Conservation (phyloP, 2,329 filamentous ascomycete species). For the Talaromyces albobiverticillius region DNA sequence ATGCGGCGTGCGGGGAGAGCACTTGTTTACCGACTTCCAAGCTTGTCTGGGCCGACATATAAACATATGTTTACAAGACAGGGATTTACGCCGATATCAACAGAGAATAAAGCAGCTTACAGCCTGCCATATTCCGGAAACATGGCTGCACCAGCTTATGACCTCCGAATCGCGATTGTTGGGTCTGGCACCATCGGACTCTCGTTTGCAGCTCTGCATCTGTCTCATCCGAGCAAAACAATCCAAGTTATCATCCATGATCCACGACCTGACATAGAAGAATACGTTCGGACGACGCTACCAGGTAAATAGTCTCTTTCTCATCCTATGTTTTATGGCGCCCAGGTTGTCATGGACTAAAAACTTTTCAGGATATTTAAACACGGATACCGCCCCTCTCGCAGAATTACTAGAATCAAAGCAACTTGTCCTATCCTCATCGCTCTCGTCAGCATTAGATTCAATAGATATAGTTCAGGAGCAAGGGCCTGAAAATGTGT, state of each 20-base stretch:
- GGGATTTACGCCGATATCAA: neutral
- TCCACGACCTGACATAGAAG: conserved; percentile 46
- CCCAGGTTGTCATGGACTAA: neutral
- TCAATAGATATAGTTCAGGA: conserved; percentile 56
- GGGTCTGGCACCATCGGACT: conserved; percentile 52
- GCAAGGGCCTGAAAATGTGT: conserved; percentile 54
- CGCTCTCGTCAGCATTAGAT: conserved; percentile 41
- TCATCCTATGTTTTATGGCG: neutral
- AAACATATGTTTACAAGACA: neutral
- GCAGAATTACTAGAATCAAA: conserved; percentile 17
- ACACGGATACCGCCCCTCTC: neutral
- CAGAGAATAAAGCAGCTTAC: neutral
- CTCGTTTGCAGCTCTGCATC: conserved; percentile 49
- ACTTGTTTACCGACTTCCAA: neutral
- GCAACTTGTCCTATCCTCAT: conserved; percentile 34
- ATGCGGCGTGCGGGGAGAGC: neutral
- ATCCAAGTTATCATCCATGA: conserved; percentile 43
- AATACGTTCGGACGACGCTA: conserved; percentile 44
- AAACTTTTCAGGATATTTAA: conserved; percentile 7
- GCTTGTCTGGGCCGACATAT: neutral
- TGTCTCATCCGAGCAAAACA: conserved; percentile 17
- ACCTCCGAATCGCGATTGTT: conserved; percentile 33
- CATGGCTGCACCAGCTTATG: neutral
- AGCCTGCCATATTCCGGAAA: neutral
- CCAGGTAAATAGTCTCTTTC: conserved; percentile 21